A percentile compares a stretch with the other conserved stretches of the same genome.
Conservation (phyloP, 1,284 basidiomycete genomes). For the Fomitopsis schrenkii region DNA sequence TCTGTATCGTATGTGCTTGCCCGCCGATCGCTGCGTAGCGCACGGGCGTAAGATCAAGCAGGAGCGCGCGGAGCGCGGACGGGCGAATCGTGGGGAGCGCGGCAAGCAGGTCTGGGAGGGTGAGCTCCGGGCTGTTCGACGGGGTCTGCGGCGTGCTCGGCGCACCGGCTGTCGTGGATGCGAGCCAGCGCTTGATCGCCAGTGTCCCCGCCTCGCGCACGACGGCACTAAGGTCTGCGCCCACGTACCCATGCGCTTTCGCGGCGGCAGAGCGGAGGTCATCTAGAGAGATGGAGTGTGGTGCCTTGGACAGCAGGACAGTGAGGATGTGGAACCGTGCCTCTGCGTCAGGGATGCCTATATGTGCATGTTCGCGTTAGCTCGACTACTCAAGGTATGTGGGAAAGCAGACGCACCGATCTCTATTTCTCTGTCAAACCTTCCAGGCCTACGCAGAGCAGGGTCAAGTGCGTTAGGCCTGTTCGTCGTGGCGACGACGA, state of each 20-base stretch:
- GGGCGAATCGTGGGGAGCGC: slow-evolving; percentile 83
- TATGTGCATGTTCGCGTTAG: not conserved
- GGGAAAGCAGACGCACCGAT: slow-evolving; percentile 65
- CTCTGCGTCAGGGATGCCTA: slow-evolving; percentile 85
- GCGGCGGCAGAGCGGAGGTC: slow-evolving; percentile 69
- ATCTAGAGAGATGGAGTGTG: slow-evolving; percentile 61
- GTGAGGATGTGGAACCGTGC: slow-evolving; percentile 83
- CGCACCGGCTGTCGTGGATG: slow-evolving; percentile 16
- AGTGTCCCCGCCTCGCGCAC: slow-evolving; percentile 91
- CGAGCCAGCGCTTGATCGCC: slow-evolving; percentile 83
- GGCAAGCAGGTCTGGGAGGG: slow-evolving; percentile 60
- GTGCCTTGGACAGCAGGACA: slow-evolving; percentile 79
- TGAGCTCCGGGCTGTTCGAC: slow-evolving; percentile 40
- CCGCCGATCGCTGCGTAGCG: slow-evolving; percentile 91
- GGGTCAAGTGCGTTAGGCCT: slow-evolving; percentile 97
- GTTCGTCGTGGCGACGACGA: slow-evolving; percentile 97
- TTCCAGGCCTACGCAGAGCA: slow-evolving; percentile 87
- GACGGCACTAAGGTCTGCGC: slow-evolving; percentile 91
- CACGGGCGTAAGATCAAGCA: slow-evolving; percentile 82
- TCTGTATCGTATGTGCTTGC: slow-evolving; percentile 75
- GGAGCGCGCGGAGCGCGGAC: slow-evolving; percentile 92
- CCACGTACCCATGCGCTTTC: slow-evolving; percentile 94
- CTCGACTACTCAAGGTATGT: not conserved
- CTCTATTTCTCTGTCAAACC: slow-evolving; percentile 97
- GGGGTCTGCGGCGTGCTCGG: slow-evolving; percentile 14